Base-by-base conservation (phyloP, 2,329 filamentous ascomycete species). In the Penicillium digitatum region DNA sequence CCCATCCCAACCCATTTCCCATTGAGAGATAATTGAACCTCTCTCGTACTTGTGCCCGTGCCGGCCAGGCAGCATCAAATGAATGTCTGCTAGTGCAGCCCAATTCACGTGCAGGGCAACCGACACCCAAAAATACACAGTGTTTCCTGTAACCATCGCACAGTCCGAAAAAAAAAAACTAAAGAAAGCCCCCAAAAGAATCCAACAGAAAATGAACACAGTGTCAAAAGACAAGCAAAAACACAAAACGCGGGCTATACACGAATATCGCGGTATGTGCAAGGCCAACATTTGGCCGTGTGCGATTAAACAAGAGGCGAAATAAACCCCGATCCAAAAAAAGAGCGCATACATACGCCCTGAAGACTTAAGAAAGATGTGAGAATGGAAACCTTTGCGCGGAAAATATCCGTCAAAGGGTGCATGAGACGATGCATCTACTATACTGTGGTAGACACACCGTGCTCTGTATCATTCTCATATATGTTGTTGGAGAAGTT, bases 401-500 rank as follows among this genome's bases (percentile, higher is more conserved):
- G 5, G 22, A 24, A 52, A 11, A 32, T 37, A 18, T 31, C 37
- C 3, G 7, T 1, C 4, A 14, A 35, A 27, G 27, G 35, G 6
- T n/a, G 24, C 9, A 42, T 29, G 47, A 54, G 22, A 9, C 3
- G 12, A 22, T 44, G 34, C 14, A 51, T 26, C 34, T 31, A 29
- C 20, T 18, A 5, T 12, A 5, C 8, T n/a, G 31, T 7, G 6
- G 8, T 37, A 35, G 45, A 37, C 16, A 26, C 39, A 43, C 11
- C 16, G 8, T 20, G 26, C 50, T 48, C 27, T n/a, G 11, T 27
- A 24, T 2, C 22, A n/a, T 32, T 24, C 55, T 70, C 64, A 76
- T 34, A 76, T 73, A 4, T 74, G 73, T 60, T 76, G 74, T 55
- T 76, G 74, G 42, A 76, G 60, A 46, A 75, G 69, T 52, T 76